Percentiles rank a stretch among this genome's conserved stretches.
Conservation (phyloP, 2,329 filamentous ascomycete genomes). For the Ustulina deusta region DNA sequence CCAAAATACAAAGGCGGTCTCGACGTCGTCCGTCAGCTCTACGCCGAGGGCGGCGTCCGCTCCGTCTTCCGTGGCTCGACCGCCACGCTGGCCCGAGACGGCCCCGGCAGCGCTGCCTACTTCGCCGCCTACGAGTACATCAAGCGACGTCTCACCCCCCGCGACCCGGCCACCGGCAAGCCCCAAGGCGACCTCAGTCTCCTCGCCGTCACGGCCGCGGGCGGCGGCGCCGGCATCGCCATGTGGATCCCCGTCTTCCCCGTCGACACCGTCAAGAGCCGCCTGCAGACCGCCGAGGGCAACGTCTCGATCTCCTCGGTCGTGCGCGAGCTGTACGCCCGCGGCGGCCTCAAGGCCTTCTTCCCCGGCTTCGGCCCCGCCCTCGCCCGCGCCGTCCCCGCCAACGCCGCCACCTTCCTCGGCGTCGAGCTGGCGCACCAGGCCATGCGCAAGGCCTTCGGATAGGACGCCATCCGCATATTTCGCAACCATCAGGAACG, state of each 20-base stretch:
- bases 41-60: slow-evolving; percentile 88
- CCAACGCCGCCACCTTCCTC: slow-evolving; percentile 95
- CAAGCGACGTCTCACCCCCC: slow-evolving; percentile 87
- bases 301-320: slow-evolving; percentile 84
- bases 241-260: slow-evolving; percentile 99
- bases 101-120: slow-evolving; percentile 92
- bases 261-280: slow-evolving; percentile 94
- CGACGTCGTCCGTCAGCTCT: slow-evolving; percentile 94
- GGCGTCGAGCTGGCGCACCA: slow-evolving; percentile 87
- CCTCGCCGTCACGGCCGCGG: slow-evolving; percentile 84
- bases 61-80: slow-evolving; percentile 92
- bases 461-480: slow-evolving; percentile 48
- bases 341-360: slow-evolving; percentile 88
- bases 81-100: slow-evolving; percentile 93
- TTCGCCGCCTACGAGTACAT: slow-evolving; percentile 98
- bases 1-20: slow-evolving; percentile 88
- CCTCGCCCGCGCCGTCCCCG: slow-evolving; percentile 90
- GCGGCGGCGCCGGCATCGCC: slow-evolving; percentile 90
- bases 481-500: too few species aligned
- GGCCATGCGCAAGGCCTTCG: slow-evolving; percentile 82
- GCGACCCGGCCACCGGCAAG: slow-evolving; percentile 78
- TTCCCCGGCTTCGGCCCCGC: slow-evolving; percentile 97
- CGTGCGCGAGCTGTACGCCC: slow-evolving; percentile 83
- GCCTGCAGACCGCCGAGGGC: slow-evolving; percentile 90
- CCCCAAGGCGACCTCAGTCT: slow-evolving; percentile 83